phyloP scores from a whole-genome alignment of 2,329 filamentous ascomycete genomes.

The Fusarium albosuccineum region DNA sequence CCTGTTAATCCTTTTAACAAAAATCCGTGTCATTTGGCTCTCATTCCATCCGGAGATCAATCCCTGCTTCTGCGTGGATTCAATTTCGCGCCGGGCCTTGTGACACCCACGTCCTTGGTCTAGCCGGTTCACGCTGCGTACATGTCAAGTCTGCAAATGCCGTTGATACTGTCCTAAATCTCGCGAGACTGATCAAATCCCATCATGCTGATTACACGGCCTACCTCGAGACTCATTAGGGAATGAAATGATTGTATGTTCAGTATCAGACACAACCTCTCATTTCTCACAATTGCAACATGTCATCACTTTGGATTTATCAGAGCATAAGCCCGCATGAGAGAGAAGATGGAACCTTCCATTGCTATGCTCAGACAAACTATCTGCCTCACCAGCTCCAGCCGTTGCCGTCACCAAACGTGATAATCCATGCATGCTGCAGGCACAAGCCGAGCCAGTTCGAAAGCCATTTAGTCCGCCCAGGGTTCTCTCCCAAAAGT shows the following conservation, averaged over 20 bases:
- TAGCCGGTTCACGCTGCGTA: conserved; percentile 8
- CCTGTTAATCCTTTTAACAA: neutral
- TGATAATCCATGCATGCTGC: conserved; percentile 18
- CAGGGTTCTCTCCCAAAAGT: conserved; percentile 43
- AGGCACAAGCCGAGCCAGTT: conserved; percentile 38
- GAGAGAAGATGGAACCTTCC: conserved; percentile 41
- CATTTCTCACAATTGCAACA: conserved; percentile 6
- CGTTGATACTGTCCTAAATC: no score
- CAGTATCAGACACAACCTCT: neutral
- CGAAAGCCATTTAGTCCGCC: conserved; percentile 41
- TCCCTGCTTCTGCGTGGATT: conserved; percentile 7
- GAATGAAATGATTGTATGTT: no score
- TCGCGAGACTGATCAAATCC: no score
- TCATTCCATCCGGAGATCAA: conserved; percentile 48
- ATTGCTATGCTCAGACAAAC: conserved; percentile 45
- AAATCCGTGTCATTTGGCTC: conserved; percentile 44
- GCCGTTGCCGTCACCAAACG: conserved; percentile 18
- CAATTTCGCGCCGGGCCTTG: neutral
- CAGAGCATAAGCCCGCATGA: conserved; percentile 10
- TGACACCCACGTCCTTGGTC: neutral
- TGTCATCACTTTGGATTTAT: neutral
- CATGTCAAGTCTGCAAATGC: neutral
- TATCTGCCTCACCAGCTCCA: conserved; percentile 43
- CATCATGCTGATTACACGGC: no score
- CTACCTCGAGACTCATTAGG: no score